phyloP scores from a whole-genome alignment of 2,329 filamentous ascomycete genomes.

The Fusarium anthophilum region DNA sequence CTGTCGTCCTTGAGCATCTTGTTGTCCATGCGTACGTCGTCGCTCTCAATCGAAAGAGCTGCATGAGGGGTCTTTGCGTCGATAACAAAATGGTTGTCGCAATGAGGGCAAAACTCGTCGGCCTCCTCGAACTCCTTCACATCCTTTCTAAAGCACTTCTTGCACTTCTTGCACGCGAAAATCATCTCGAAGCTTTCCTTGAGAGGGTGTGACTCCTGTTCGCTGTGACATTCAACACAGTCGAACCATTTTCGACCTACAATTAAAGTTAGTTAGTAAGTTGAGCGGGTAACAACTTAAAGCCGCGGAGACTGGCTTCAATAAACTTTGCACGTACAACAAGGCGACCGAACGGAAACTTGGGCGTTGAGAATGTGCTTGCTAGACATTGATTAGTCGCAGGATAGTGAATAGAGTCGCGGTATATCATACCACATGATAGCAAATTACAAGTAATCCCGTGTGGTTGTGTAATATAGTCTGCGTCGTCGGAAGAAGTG shows the following conservation, averaged over 20 bases:
- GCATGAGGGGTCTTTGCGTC: conserved; percentile 88
- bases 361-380: conserved; percentile 99
- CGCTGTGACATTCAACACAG: conserved; percentile 92
- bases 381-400: conserved; percentile 58
- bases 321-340: conserved; percentile 70
- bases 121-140: conserved; percentile 91
- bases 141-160: conserved; percentile 97
- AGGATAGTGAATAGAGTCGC: background rate
- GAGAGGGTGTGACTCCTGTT: conserved; percentile 81
- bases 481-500: background rate
- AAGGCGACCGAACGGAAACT: conserved; percentile 93
- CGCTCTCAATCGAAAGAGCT: conserved; percentile 86
- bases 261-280: background rate
- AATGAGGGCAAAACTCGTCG: conserved; percentile 98
- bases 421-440: conserved; percentile 51
- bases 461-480: background rate
- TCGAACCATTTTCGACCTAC: conserved; percentile 97
- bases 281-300: background rate
- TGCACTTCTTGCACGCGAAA: conserved; percentile 99
- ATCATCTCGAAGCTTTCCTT: conserved; percentile 85
- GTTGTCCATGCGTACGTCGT: conserved; percentile 85
- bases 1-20: conserved; percentile 95
- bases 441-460: background rate
- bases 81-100: conserved; percentile 97
- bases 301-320: background rate